Base-by-base conservation (phyloP, 306 rosid genomes). In the Cicer cuneatum region DNA sequence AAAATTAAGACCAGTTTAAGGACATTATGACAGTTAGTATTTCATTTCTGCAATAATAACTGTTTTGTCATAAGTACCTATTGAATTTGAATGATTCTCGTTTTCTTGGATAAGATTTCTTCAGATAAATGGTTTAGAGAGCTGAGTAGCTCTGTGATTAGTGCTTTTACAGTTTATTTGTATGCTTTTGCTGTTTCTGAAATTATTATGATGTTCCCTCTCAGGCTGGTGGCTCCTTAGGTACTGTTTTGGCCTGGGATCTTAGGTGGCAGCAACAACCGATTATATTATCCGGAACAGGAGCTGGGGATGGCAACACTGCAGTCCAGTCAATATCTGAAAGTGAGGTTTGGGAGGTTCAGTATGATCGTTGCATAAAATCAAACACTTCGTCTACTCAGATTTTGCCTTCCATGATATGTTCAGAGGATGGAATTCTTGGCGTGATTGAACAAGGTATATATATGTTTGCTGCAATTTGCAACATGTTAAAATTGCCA, bases 301-400 rank as follows among this genome's bases (percentile, higher is more conserved):
- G 87, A 38, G 79, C 84, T 63, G 89, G 86, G 45, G 83, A 78
- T 59, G 69, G 78, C 45, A 81, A 87, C 62, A 29, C 60, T 16
- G 77, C 15, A 71, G 81, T 73, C 37, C 89, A 60, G 63, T 79
- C 89, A 18, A 79, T 90, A 45, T 88, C 86, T 65, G 96, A 89
- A 82, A 93, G 98, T 76, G 98, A 93, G 93, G 91, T 93, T 75
- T 93, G 98, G 98, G 98, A 93, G 86, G 96, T 90, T 77, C 98
- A 86, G 59, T 93, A 89, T 77, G 98, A 93, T 72, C 83, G 83
- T 45, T 73, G 83, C 75, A 76, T 85, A 11, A 89, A 84, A 85
- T 76, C 93, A 74, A 89, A 85, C 84, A 60, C 83, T 70, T 86
- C 97, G 42, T 92, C 97, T 19, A 76, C 90, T 14, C 84, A 82